These are phyloP conservation scores for Lachnellula hyalina DNA, from an alignment of 2,329 filamentous ascomycete species.

Conservation along the genomic window DNA sequence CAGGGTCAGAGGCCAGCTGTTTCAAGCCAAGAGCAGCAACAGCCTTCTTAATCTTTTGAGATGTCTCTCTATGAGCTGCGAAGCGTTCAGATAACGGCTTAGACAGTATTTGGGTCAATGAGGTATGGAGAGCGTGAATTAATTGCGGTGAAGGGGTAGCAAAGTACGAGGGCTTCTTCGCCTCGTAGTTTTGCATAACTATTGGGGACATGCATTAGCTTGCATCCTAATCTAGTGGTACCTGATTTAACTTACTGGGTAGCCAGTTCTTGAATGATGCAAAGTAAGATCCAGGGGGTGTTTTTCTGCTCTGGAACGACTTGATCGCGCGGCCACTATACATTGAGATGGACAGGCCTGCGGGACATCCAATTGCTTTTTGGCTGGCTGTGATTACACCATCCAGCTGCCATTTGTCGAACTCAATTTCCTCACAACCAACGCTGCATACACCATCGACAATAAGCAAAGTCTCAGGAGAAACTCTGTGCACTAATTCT, in stretches of 20 bases:
- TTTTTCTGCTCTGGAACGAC: conserved; percentile 72
- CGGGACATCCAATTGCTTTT: conserved; percentile 94
- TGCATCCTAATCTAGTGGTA: not conserved
- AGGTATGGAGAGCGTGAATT: conserved; percentile 85
- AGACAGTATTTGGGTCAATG: conserved; percentile 79
- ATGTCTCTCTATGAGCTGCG: conserved; percentile 70
- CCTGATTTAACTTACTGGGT: conserved; percentile 57
- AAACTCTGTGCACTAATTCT: conserved; percentile 77
- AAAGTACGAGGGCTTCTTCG: conserved; percentile 96
- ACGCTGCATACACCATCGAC: conserved; percentile 98
- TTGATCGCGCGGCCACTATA: conserved; percentile 84
- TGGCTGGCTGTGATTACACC: conserved; percentile 91
- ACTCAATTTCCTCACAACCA: conserved; percentile 90
- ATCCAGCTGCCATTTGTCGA: conserved; percentile 92
- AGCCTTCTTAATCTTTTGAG: conserved; percentile 80
- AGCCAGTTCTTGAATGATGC: conserved; percentile 97
- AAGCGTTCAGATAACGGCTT: conserved; percentile 78
- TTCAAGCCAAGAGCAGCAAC: conserved; percentile 76
- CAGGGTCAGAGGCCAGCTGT: conserved; percentile 77
- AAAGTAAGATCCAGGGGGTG: conserved; percentile 82
- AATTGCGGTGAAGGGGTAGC: conserved; percentile 94
- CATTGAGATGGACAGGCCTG: conserved; percentile 91
- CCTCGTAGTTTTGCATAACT: conserved; percentile 99
- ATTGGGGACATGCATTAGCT: not conserved
- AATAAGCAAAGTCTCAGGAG: conserved; percentile 83